A percentile compares a stretch with the other conserved stretches of the same genome.
Evolutionary conservation across 2,329 filamentous ascomycete species (phyloP).

Genomic region (Podosphaera leucotricha): DNA sequence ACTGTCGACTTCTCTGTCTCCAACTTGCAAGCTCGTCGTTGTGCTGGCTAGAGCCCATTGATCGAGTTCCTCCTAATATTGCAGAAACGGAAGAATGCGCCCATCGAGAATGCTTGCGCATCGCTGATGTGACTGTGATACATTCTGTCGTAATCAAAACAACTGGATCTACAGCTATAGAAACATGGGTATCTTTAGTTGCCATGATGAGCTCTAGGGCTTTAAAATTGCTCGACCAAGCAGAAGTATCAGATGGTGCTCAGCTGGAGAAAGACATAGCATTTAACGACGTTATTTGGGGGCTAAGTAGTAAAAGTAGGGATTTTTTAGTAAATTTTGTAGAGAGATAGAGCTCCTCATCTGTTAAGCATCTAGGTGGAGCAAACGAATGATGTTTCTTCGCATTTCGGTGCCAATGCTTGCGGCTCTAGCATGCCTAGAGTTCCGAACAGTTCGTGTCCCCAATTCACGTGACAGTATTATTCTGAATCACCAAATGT

Average conservation of each 20-base stretch:
- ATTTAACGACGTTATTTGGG: background rate
- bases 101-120: constrained; percentile 93
- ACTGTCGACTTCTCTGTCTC: constrained; percentile 7
- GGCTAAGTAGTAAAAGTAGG: background rate
- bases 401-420: too few relatives aligned
- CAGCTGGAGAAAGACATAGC: background rate
- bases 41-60: constrained; percentile 21
- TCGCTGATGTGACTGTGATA: constrained; percentile 91
- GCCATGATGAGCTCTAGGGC: constrained; percentile 3
- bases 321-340: background rate
- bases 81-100: constrained; percentile 90
- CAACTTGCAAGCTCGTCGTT: constrained; percentile 15
- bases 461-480: too few relatives aligned
- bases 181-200: constrained; percentile 22
- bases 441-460: too few relatives aligned
- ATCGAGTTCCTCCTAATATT: constrained; percentile 54
- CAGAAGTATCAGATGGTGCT: background rate
- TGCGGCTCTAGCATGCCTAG: too few relatives aligned
- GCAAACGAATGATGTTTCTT: too few relatives aligned
- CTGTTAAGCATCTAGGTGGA: too few relatives aligned
- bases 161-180: constrained; percentile 73
- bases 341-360: too few relatives aligned
- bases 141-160: constrained; percentile 95
- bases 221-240: background rate
- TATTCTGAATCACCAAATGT: too few relatives aligned